Conservation (phyloP, 2,329 filamentous ascomycete species). For the Dryadomyces quercus-mongolicae region DNA sequence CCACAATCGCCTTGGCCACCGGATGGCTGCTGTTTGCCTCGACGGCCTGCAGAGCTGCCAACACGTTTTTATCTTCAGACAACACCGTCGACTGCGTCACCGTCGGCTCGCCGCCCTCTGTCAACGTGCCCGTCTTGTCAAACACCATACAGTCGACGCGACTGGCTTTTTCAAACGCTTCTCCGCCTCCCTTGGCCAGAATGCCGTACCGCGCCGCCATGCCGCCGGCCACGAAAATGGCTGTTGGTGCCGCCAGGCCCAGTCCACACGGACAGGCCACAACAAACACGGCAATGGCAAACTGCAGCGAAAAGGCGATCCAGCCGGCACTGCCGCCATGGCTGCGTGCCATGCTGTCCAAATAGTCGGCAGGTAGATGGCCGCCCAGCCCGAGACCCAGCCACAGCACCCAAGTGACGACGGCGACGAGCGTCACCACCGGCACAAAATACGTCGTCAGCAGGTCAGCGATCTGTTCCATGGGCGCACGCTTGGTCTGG, state of each 20-base stretch:
- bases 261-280: constrained; percentile 79
- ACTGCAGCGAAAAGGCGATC: constrained; percentile 64
- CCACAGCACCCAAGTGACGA: constrained; percentile 63
- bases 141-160: constrained; percentile 69
- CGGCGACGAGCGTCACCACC: constrained; percentile 54
- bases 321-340: constrained; percentile 52
- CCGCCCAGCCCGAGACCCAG: constrained; percentile 49
- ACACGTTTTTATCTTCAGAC: constrained; percentile 20
- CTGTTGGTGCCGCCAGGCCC: constrained; percentile 74
- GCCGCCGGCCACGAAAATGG: constrained; percentile 72
- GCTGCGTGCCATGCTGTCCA: constrained; percentile 29
- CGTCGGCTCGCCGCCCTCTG: constrained; percentile 56
- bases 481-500: constrained; percentile 61
- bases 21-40: constrained; percentile 67
- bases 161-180: constrained; percentile 77
- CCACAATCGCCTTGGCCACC: constrained; percentile 56
- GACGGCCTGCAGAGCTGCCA: constrained; percentile 45
- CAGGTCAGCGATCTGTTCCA: constrained; percentile 61
- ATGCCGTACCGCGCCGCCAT: constrained; percentile 71
- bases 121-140: constrained; percentile 81
- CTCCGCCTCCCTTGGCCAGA: constrained; percentile 71
- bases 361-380: constrained; percentile 41
- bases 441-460: constrained; percentile 70
- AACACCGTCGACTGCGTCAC: constrained; percentile 45
- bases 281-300: constrained; percentile 78